These are phyloP conservation scores for Xylaria sp. DNA, from an alignment of 2,329 filamentous ascomycete species.

Conservation along the genomic window DNA sequence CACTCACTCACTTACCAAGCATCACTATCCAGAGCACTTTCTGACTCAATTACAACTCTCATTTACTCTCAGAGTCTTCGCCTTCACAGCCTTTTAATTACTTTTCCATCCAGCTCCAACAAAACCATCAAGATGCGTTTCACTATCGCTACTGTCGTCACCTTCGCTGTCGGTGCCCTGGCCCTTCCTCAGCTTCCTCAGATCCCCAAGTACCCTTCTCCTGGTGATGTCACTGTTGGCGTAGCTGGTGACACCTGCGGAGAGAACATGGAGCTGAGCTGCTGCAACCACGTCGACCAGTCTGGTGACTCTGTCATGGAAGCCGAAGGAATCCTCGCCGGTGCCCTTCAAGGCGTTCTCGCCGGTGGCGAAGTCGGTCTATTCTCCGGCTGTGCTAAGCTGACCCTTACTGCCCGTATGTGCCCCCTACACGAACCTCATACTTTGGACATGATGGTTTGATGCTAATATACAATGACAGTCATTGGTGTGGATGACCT, in stretches of 20 bases:
- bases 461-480: conserved; percentile 15
- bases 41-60: conserved; percentile 36
- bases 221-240: conserved; percentile 45
- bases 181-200: conserved; percentile 39
- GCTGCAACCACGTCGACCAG: conserved; percentile 49
- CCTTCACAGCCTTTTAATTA: conserved; percentile 26
- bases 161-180: conserved; percentile 49
- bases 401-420: conserved; percentile 45
- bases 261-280: conserved; percentile 46
- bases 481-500: conserved; percentile 45
- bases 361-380: conserved; percentile 41
- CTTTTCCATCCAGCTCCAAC: conserved; percentile 29
- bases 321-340: conserved; percentile 43
- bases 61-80: conserved; percentile 32
- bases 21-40: conserved; percentile 36
- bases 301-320: conserved; percentile 42
- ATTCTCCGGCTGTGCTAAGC: conserved; percentile 48
- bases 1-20: conserved; percentile 35
- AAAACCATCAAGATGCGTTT: conserved; percentile 56
- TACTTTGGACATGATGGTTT: accelerated
- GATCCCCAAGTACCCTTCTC: conserved; percentile 18
- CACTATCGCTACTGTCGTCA: conserved; percentile 50
- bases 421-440: neutral
- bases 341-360: conserved; percentile 43
- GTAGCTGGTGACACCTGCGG: conserved; percentile 48